Percentiles rank a stretch among this genome's conserved stretches.
These are phyloP conservation scores for Polytrichum commune DNA, from an alignment of 225 moss, liverwort and hornwort genomes.

Conservation along the genomic window DNA sequence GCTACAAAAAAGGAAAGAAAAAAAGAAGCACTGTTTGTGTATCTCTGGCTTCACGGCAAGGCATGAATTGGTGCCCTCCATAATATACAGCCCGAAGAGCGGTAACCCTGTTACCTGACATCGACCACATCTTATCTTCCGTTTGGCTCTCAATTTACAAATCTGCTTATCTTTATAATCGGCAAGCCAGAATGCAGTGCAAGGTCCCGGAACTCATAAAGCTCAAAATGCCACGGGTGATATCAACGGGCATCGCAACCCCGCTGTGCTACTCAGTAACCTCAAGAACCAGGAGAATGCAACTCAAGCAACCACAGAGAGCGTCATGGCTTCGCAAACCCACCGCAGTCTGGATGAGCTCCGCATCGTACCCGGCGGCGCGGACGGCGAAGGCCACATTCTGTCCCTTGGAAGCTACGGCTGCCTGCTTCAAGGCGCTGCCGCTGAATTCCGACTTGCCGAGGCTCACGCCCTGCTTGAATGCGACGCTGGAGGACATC, in stretches of 20 bases:
- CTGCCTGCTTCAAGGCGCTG: slow-evolving; percentile 24
- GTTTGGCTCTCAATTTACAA: too few species aligned
- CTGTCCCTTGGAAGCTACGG: slow-evolving; percentile 12
- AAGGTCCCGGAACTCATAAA: background rate
- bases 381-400: slow-evolving; percentile 39
- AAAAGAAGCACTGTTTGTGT: too few species aligned
- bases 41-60: too few species aligned
- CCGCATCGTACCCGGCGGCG: slow-evolving; percentile 40
- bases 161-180: background rate
- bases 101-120: too few species aligned
- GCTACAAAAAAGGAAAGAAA: too few species aligned
- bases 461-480: slow-evolving; percentile 34
- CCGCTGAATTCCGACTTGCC: slow-evolving; percentile 41
- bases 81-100: too few species aligned
- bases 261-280: background rate
- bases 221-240: background rate
- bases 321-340: too few species aligned
- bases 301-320: too few species aligned
- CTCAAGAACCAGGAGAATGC: background rate
- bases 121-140: too few species aligned
- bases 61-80: too few species aligned
- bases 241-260: background rate
- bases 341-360: slow-evolving; percentile 56
- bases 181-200: background rate
- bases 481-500: slow-evolving; percentile 27